phyloP scores from a whole-genome alignment of 331 rosid genomes.

The Malus hybrid region DNA sequence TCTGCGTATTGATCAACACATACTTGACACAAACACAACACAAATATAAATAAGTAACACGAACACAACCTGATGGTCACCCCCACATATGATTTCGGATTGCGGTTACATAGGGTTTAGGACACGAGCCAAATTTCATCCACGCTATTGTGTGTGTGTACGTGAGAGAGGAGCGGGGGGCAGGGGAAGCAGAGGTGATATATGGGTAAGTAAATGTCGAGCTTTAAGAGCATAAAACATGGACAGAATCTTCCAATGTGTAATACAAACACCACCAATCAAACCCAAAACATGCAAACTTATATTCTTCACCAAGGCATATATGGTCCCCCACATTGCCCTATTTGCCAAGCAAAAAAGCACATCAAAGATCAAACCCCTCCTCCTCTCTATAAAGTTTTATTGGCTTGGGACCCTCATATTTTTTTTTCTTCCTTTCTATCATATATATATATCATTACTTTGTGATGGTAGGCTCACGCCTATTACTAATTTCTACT shows the following conservation, averaged over 20 bases:
- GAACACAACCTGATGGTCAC: too few species aligned
- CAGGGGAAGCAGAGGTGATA: slow-evolving; percentile 1
- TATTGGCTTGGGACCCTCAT: slow-evolving; percentile 31
- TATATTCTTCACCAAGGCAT: slow-evolving; percentile 19
- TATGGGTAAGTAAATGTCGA: slow-evolving; percentile 16
- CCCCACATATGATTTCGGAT: too few species aligned
- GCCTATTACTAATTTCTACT: too few species aligned
- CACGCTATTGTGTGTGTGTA: too few species aligned
- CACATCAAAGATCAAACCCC: slow-evolving; percentile 17
- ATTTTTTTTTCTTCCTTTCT: neutral
- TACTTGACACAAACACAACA: too few species aligned
- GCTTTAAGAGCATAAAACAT: slow-evolving; percentile 39
- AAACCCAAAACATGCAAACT: slow-evolving; percentile 27
- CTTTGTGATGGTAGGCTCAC: too few species aligned
- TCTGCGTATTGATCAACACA: too few species aligned
- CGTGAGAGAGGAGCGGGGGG: neutral
- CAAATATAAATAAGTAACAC: too few species aligned
- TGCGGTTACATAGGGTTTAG: too few species aligned
- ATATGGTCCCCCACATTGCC: slow-evolving; percentile 30
- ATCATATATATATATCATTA: neutral
- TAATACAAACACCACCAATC: slow-evolving; percentile 19
- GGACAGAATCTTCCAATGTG: slow-evolving; percentile 34
- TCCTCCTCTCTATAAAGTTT: slow-evolving; percentile 9
- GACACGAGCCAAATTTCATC: too few species aligned
- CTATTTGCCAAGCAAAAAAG: slow-evolving; percentile 28